Evolutionary conservation across 139 green algal species (phyloP).

Genomic region (Closterium sp.): DNA sequence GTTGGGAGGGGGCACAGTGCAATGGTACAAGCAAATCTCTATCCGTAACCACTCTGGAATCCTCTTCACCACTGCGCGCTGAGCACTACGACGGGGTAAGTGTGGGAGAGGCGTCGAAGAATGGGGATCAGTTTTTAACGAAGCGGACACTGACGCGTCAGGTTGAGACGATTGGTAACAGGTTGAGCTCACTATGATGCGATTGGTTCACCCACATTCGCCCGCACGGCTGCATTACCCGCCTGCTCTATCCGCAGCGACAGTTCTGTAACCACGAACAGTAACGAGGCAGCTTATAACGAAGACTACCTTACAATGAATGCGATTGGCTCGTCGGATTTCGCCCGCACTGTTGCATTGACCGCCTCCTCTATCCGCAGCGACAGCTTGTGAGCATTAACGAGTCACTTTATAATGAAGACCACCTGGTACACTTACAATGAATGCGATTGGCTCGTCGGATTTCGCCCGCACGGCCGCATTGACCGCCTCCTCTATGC

Average conservation of each 20-base stretch:
- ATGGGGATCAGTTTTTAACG: no score
- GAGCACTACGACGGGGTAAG: no score
- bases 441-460: slow-evolving; percentile 82
- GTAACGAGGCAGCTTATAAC: no score
- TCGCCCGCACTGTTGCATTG: slow-evolving; percentile 86
- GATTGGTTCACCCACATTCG: slow-evolving; percentile 85
- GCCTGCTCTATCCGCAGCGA: slow-evolving; percentile 85
- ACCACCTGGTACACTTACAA: slow-evolving; percentile 66
- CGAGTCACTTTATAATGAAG: no score
- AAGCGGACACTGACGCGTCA: slow-evolving; percentile 8
- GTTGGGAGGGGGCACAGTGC: no score
- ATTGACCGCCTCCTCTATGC: slow-evolving; percentile 93
- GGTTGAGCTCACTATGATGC: slow-evolving; percentile 43
- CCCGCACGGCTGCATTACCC: slow-evolving; percentile 88
- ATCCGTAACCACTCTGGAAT: no score
- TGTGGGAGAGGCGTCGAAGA: no score
- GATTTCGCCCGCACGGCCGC: slow-evolving; percentile 84
- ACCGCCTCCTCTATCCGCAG: slow-evolving; percentile 89
- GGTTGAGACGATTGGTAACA: no score
- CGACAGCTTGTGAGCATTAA: slow-evolving; percentile 76
- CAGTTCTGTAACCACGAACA: slow-evolving; percentile 59
- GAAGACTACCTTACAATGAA: slow-evolving; percentile 75
- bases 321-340: slow-evolving; percentile 81
- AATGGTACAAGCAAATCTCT: no score
- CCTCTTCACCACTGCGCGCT: no score